phyloP scores from a whole-genome alignment of 441 rosid species.

The Corymbia calophylla region DNA sequence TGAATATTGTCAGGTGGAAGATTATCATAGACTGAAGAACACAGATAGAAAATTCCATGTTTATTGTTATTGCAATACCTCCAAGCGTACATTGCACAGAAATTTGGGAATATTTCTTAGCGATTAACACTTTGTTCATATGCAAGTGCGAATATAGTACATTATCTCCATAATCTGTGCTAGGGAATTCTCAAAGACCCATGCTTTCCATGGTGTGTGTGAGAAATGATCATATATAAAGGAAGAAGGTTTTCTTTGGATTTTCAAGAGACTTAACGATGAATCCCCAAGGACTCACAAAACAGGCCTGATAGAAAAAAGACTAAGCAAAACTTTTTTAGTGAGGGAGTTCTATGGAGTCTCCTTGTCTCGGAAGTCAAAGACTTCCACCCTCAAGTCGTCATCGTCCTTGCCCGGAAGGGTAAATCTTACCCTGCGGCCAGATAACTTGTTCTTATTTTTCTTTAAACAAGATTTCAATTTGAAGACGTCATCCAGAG shows the following conservation, averaged over 20 bases:
- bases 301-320: neutral
- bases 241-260: neutral
- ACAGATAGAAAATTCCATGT: neutral
- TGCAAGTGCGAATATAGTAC: neutral
- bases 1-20: neutral
- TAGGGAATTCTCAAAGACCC: neutral
- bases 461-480: slow-evolving; percentile 11
- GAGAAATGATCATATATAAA: neutral
- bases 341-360: neutral
- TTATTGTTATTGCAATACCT: neutral
- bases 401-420: slow-evolving; percentile 3
- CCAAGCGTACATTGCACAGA: neutral
- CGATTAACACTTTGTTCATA: neutral
- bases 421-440: neutral
- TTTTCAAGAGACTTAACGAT: neutral
- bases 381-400: neutral
- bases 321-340: neutral
- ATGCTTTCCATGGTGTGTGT: neutral
- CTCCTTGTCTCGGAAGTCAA: neutral
- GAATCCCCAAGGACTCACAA: neutral
- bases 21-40: neutral
- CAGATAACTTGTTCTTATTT: neutral
- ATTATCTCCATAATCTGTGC: neutral
- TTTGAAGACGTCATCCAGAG: neutral
- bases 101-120: neutral